Conservation (phyloP, 225 moss, liverwort and hornwort genomes). For the Rhytidiadelphus loreus region DNA sequence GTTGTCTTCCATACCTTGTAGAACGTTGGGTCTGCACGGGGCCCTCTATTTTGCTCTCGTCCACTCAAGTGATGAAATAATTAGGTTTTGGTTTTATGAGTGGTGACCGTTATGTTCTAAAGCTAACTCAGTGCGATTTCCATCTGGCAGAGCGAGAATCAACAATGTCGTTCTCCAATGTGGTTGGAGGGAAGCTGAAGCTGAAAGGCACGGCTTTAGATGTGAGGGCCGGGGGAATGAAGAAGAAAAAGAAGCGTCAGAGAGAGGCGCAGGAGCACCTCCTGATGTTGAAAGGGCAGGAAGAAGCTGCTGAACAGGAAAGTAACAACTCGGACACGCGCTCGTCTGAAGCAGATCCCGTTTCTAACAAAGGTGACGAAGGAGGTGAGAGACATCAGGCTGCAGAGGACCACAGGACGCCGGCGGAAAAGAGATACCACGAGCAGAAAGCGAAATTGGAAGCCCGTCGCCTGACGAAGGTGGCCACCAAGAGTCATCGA, state of each 20-base stretch:
- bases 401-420: constrained; percentile 63
- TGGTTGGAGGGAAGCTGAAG: constrained; percentile 73
- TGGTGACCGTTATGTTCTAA: neutral
- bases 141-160: neutral
- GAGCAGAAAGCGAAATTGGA: constrained; percentile 69
- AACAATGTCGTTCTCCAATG: constrained; percentile 59
- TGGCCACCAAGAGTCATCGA: constrained; percentile 71
- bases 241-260: constrained; percentile 56
- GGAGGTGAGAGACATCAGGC: constrained; percentile 39
- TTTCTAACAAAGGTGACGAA: constrained; percentile 13
- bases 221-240: constrained; percentile 55
- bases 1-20: neutral
- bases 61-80: neutral
- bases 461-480: constrained; percentile 51
- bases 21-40: neutral
- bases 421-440: constrained; percentile 64
- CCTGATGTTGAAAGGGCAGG: constrained; percentile 23
- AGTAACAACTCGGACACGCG: constrained; percentile 5
- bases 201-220: constrained; percentile 74
- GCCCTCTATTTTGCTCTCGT: neutral
- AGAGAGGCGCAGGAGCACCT: constrained; percentile 37
- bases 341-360: constrained; percentile 14
- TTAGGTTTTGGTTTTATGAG: neutral
- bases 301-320: neutral
- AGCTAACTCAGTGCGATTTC: neutral